Evolutionary conservation across 148 eudicot genomes (phyloP), one percentile per base, ranked within the genome.

Genomic region (Vaccinium darrowii): DNA sequence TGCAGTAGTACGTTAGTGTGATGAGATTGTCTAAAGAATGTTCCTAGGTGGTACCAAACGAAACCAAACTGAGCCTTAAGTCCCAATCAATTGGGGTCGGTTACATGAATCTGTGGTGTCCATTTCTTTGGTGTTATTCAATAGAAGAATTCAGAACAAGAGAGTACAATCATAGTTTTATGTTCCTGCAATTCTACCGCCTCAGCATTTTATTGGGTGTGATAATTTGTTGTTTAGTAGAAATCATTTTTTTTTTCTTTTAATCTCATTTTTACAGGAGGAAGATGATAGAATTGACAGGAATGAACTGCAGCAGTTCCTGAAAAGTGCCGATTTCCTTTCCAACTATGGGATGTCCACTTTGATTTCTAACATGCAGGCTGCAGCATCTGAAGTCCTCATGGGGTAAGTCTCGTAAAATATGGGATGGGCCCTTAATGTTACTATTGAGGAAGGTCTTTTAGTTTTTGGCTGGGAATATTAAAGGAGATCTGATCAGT

Each of bases 261-360:
- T 50, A 76, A 73, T 39, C 39, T 79, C 36, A 62, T 33, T 7
- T 79, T 56, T 89, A 75, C 91, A 97, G 99, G 99, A 95, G 86
- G 98, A 97, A 88, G 88, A 86, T 76, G 93, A 91, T 86, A 86
- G 90, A 63, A 91, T 95, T 80, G 95, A 93, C 84, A 88, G 90
- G 80, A 88, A 91, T 82, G 98, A 97, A 86, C 91, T 94, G 84
- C 95, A 91, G 79, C 92, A 90, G 88, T 97, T 92, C 89, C 82
- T 97, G 86, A 89, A 92, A 58, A 91, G 86, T 90, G 94, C 97
- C 21, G 99, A 97, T 90, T 97, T 84, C 86, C 91, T 97, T 65
- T 90, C 95, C 58, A 93, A 87, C 79, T 82, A 88, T 83, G 93
- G 94, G 78, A 84, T 97, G 90, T 89, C 91, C 51, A 50, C 86